phyloP scores from a whole-genome alignment of 345 rosid species.

The Citrus hindsii region DNA sequence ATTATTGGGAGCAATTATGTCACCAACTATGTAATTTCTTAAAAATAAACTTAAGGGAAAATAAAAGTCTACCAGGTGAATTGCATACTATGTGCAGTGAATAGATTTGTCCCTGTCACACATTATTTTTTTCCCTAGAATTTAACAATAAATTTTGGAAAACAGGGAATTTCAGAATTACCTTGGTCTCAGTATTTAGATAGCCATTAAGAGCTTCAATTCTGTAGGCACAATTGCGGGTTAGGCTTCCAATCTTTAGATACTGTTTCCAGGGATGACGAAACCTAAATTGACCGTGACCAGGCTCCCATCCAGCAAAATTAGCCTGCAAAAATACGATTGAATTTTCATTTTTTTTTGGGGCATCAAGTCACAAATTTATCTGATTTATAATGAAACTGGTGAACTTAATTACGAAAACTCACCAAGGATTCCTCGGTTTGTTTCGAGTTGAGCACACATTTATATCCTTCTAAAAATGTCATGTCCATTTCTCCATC shows the following conservation, averaged over 20 bases:
- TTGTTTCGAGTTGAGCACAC: slow-evolving; percentile 27
- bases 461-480: slow-evolving; percentile 20
- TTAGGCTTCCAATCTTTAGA: slow-evolving; percentile 23
- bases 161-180: neutral
- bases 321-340: slow-evolving; percentile 23
- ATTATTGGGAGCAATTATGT: too few species aligned
- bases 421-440: slow-evolving; percentile 34
- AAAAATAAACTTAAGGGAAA: too few species aligned
- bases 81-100: too few species aligned
- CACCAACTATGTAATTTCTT: too few species aligned
- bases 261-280: slow-evolving; percentile 46
- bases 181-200: slow-evolving; percentile 5
- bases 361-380: neutral
- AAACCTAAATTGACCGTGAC: slow-evolving; percentile 35
- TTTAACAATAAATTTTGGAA: neutral
- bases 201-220: slow-evolving; percentile 29
- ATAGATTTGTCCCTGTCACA: too few species aligned
- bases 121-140: neutral
- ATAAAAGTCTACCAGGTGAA: too few species aligned
- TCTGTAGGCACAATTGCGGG: slow-evolving; percentile 35
- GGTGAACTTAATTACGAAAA: neutral
- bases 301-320: slow-evolving; percentile 42
- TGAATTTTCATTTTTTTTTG: neutral
- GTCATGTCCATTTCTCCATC: slow-evolving; percentile 6
- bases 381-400: too few species aligned